A percentile compares a stretch with the other conserved stretches of the same genome.
Evolutionary conservation across 2,329 filamentous ascomycete genomes (phyloP).

Genomic region (Magnaporthales sp.): DNA sequence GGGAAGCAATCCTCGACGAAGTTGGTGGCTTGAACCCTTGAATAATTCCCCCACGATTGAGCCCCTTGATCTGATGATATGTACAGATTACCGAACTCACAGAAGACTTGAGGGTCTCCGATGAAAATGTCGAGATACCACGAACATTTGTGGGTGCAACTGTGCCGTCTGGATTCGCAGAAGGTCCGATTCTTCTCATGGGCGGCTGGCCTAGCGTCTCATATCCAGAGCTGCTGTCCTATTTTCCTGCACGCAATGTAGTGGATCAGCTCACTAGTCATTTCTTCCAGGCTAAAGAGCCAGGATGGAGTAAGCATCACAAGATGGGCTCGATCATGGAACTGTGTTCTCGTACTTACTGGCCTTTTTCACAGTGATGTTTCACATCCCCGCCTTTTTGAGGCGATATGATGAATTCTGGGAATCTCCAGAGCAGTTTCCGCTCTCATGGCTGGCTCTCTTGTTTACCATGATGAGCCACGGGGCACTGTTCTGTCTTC

Average conservation of each 20-base stretch:
- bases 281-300: constrained; percentile 18
- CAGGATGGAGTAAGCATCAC: constrained; percentile 8
- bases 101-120: constrained; percentile 10
- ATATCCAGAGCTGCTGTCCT: constrained; percentile 9
- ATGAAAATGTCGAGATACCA: background rate
- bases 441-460: constrained; percentile 20
- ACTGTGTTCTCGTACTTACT: background rate
- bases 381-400: constrained; percentile 37
- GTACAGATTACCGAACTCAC: constrained; percentile 11
- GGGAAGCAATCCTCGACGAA: constrained; percentile 20
- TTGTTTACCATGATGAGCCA: constrained; percentile 22
- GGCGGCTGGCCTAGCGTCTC: constrained; percentile 12
- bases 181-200: constrained; percentile 13
- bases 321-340: background rate
- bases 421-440: constrained; percentile 12
- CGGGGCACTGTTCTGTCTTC: constrained; percentile 17
- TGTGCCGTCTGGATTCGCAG: constrained; percentile 7
- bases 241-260: constrained; percentile 14
- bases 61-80: background rate
- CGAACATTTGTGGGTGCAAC: constrained; percentile 6
- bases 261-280: constrained; percentile 15
- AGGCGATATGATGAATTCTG: constrained; percentile 20
- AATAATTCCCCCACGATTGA: background rate
- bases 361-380: background rate
- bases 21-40: constrained; percentile 9